A percentile compares a stretch with the other conserved stretches of the same genome.
Conservation (phyloP, 164 flowering plant species). For the Malania oleifera region DNA sequence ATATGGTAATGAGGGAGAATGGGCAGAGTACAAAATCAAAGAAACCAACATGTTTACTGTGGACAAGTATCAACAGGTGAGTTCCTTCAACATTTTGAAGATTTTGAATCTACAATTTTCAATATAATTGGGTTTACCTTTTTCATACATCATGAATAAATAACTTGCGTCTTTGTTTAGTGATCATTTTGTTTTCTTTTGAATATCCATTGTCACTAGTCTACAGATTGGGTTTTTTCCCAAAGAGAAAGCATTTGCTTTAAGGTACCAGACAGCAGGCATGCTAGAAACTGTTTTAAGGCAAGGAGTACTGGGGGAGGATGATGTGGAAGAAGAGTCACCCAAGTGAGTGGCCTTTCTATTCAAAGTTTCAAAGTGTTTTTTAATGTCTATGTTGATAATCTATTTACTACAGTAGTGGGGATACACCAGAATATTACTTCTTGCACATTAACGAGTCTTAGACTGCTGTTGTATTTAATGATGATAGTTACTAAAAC, state of each 20-base stretch:
- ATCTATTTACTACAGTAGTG: not conserved
- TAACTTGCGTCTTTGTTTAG: slow-evolving; percentile 3
- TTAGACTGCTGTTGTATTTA: not conserved
- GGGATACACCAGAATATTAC: not conserved
- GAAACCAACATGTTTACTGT: slow-evolving; percentile 93
- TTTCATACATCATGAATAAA: not conserved
- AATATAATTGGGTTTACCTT: not conserved
- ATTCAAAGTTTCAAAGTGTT: not conserved
- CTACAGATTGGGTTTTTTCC: slow-evolving; percentile 89
- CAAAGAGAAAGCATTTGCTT: slow-evolving; percentile 73
- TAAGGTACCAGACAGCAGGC: slow-evolving; percentile 92
- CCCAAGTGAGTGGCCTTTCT: slow-evolving; percentile 57
- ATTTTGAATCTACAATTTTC: not conserved
- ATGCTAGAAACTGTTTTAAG: slow-evolving; percentile 85
- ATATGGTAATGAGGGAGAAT: slow-evolving; percentile 52
- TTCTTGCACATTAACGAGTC: not conserved
- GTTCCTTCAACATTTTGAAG: slow-evolving; percentile 10
- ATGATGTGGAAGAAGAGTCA: slow-evolving; percentile 92
- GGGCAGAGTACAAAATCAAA: slow-evolving; percentile 95
- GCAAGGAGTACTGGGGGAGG: slow-evolving; percentile 93
- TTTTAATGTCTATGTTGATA: not conserved
- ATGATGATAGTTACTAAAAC: not conserved
- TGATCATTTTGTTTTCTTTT: slow-evolving; percentile 17
- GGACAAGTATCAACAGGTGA: slow-evolving; percentile 97
- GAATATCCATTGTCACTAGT: slow-evolving; percentile 43